phyloP scores from a whole-genome alignment of 2,329 filamentous ascomycete genomes.

The Hypoxylon sp. region DNA sequence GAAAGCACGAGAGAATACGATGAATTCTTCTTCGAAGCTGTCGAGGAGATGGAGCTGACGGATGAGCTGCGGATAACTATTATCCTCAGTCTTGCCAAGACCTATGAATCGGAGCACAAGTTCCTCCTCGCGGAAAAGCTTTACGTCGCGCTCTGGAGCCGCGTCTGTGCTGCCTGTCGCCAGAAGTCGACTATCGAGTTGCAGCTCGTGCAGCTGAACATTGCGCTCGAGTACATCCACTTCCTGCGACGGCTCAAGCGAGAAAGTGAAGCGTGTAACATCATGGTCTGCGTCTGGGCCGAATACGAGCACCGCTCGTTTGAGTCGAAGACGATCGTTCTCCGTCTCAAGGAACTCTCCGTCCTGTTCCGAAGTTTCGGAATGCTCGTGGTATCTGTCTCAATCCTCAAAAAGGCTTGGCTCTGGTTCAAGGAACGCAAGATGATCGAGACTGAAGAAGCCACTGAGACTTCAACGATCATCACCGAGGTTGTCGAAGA shows the following conservation, averaged over 20 bases:
- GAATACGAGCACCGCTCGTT: slow-evolving; percentile 55
- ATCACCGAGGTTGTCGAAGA: slow-evolving; percentile 58
- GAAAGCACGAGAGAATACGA: slow-evolving; percentile 51
- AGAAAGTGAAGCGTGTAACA: slow-evolving; percentile 54
- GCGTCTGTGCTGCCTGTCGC: slow-evolving; percentile 52
- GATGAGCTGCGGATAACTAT: slow-evolving; percentile 53
- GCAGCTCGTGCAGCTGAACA: slow-evolving; percentile 55
- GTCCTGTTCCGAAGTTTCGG: slow-evolving; percentile 52
- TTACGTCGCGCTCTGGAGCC: slow-evolving; percentile 57
- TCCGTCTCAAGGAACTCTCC: slow-evolving; percentile 55
- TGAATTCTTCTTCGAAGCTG: slow-evolving; percentile 54
- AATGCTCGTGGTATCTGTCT: slow-evolving; percentile 52
- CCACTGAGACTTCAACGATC: slow-evolving; percentile 51
- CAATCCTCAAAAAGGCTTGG: slow-evolving; percentile 56
- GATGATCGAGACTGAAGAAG: slow-evolving; percentile 52
- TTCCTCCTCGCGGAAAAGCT: slow-evolving; percentile 55
- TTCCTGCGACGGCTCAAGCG: slow-evolving; percentile 53
- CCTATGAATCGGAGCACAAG: slow-evolving; percentile 53
- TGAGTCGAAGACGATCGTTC: slow-evolving; percentile 52
- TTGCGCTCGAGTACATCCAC: slow-evolving; percentile 55
- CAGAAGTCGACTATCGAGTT: slow-evolving; percentile 51
- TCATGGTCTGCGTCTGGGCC: slow-evolving; percentile 57
- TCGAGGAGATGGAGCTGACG: slow-evolving; percentile 52
- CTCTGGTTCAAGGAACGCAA: slow-evolving; percentile 55
- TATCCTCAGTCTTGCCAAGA: slow-evolving; percentile 53